Conservation (phyloP, 1,284 basidiomycete species). For the Moesziomyces sp. region DNA sequence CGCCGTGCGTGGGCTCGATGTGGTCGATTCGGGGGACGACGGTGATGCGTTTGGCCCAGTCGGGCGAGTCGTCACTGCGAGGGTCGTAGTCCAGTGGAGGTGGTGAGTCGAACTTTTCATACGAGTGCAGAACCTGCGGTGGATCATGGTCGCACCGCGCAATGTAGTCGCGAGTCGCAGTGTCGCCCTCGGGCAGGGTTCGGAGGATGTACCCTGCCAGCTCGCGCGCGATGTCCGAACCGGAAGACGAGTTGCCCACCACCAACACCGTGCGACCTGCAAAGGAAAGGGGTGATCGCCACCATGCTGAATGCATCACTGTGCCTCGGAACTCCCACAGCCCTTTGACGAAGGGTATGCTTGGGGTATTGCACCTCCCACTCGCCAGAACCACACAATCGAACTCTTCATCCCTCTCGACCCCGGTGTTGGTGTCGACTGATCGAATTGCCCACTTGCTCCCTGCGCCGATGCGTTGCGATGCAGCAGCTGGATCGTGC, state of each 20-base stretch:
- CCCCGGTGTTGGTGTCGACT: not conserved
- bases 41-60: conserved; percentile 54
- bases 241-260: conserved; percentile 71
- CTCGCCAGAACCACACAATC: conserved; percentile 67
- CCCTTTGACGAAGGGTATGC: conserved; percentile 69
- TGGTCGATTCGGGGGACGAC: conserved; percentile 51
- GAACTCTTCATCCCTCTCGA: conserved; percentile 18
- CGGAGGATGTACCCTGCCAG: conserved; percentile 62
- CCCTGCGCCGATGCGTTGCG: conserved; percentile 40
- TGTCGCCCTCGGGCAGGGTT: conserved; percentile 23
- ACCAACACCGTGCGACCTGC: conserved; percentile 69
- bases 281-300: conserved; percentile 66
- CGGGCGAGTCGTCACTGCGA: conserved; percentile 36
- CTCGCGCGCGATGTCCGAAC: conserved; percentile 72
- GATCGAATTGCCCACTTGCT: conserved; percentile 37
- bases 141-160: not conserved
- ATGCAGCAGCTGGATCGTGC: not conserved
- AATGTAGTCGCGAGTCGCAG: conserved; percentile 25
- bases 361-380: conserved; percentile 71
- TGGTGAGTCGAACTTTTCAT: conserved; percentile 46
- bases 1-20: conserved; percentile 9
- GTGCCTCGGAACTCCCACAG: conserved; percentile 68
- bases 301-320: conserved; percentile 71
- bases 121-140: conserved; percentile 45
- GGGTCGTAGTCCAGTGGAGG: conserved; percentile 65